phyloP scores from a whole-genome alignment of 2,329 filamentous ascomycete species.

The Alternaria alternata region DNA sequence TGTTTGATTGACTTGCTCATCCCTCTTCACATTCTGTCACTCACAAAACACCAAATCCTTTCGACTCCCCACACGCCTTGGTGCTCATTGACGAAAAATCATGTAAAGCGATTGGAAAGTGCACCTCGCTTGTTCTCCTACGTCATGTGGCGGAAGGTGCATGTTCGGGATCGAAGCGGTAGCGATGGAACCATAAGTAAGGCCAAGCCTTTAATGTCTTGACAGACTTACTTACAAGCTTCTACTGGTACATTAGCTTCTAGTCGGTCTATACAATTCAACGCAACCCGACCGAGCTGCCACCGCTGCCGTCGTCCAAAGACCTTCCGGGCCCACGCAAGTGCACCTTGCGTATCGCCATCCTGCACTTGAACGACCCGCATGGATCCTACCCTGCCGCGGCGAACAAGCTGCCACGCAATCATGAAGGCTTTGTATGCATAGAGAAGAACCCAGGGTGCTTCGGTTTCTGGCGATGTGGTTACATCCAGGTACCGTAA shows the following conservation, averaged over 20 bases:
- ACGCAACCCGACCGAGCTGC: constrained; percentile 28
- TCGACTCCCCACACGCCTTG: too few relatives aligned
- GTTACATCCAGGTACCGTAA: constrained; percentile 29
- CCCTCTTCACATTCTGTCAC: too few relatives aligned
- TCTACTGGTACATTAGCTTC: not conserved
- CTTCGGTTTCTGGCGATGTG: constrained; percentile 21
- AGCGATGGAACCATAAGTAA: not conserved
- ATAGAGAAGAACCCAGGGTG: constrained; percentile 31
- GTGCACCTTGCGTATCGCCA: constrained; percentile 21
- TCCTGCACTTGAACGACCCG: constrained; percentile 26
- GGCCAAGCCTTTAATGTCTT: not conserved
- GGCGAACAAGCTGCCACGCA: constrained; percentile 30
- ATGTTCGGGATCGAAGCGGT: not conserved
- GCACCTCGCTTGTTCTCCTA: not conserved
- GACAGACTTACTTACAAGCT: not conserved
- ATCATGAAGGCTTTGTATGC: constrained; percentile 35
- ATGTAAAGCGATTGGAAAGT: too few relatives aligned
- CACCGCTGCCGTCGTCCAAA: constrained; percentile 24
- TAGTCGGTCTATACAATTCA: constrained; percentile 26
- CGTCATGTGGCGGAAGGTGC: not conserved
- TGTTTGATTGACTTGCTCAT: too few relatives aligned
- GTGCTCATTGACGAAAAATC: too few relatives aligned
- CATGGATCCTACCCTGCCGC: constrained; percentile 23
- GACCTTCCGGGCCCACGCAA: constrained; percentile 28
- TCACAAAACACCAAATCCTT: too few relatives aligned